Evolutionary conservation across 176 grass and related monocot species (phyloP).

Genomic region (Musa acuminata): DNA sequence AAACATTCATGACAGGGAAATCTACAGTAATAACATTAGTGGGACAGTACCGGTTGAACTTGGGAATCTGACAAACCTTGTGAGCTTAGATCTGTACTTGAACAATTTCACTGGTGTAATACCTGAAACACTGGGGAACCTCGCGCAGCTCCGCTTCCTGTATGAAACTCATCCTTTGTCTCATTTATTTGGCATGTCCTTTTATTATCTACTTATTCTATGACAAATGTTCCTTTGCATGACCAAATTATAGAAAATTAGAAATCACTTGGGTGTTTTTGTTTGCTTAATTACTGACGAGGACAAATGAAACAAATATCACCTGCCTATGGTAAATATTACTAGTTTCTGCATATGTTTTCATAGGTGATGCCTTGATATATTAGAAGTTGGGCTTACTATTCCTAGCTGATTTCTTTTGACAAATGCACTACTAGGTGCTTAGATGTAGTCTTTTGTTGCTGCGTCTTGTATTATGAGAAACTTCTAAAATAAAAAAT

Average conservation of each 20-base stretch:
- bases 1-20: conserved; percentile 11
- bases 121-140: conserved; percentile 6
- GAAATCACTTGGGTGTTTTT: neutral
- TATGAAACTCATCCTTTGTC: conserved; percentile 7
- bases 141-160: neutral
- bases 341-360: no score
- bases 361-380: no score
- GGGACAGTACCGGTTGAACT: conserved; percentile 5
- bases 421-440: no score
- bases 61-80: conserved; percentile 2
- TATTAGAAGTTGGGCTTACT: no score
- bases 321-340: no score
- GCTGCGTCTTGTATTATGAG: no score
- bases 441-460: no score
- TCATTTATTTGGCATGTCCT: neutral
- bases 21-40: conserved; percentile 12
- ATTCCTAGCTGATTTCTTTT: no score
- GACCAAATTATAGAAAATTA: neutral
- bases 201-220: neutral
- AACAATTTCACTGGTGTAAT: conserved; percentile 1
- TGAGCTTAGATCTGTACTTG: conserved; percentile 3
- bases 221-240: neutral
- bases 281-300: neutral
- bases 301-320: neutral
- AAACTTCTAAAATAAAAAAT: no score